phyloP scores from a whole-genome alignment of 179 eudicot species.

The Patellifolia procumbens region DNA sequence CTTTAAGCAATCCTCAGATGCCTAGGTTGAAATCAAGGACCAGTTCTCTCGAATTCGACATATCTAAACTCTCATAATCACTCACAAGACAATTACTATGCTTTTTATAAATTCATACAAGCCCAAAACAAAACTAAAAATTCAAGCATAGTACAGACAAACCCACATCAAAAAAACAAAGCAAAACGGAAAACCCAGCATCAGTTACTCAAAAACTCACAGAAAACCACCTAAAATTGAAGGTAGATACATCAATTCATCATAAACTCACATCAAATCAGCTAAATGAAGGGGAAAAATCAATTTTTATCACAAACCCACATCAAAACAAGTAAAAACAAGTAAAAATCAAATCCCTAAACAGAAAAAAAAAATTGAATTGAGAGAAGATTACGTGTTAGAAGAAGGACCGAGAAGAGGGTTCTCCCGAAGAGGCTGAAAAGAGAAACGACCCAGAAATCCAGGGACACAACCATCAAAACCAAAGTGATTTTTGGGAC shows the following conservation, averaged over 20 bases:
- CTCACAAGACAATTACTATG: slow-evolving; percentile 3
- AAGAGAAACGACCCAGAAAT: slow-evolving; percentile 63
- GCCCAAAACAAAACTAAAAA: neutral
- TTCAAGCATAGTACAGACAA: neutral
- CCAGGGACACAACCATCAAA: slow-evolving; percentile 29
- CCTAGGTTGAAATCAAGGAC: neutral
- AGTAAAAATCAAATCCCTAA: too few relatives aligned
- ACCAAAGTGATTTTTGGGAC: slow-evolving; percentile 36
- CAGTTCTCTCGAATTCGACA: neutral
- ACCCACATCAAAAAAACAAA: slow-evolving; percentile 3
- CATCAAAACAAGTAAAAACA: too few relatives aligned
- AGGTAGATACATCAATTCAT: neutral
- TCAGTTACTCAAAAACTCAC: slow-evolving; percentile 12
- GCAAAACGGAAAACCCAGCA: neutral
- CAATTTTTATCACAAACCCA: too few relatives aligned
- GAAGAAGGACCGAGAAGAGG: too few relatives aligned
- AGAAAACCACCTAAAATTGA: neutral
- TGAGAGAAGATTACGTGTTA: too few relatives aligned
- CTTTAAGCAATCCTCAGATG: neutral
- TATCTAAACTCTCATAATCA: neutral
- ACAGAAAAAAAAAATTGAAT: too few relatives aligned
- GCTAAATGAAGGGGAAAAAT: too few relatives aligned
- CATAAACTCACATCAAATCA: neutral
- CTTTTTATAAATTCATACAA: too few relatives aligned
- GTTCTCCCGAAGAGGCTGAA: slow-evolving; percentile 69